Base-by-base conservation (phyloP, 306 rosid genomes). In the Acacia melanoxylon region DNA sequence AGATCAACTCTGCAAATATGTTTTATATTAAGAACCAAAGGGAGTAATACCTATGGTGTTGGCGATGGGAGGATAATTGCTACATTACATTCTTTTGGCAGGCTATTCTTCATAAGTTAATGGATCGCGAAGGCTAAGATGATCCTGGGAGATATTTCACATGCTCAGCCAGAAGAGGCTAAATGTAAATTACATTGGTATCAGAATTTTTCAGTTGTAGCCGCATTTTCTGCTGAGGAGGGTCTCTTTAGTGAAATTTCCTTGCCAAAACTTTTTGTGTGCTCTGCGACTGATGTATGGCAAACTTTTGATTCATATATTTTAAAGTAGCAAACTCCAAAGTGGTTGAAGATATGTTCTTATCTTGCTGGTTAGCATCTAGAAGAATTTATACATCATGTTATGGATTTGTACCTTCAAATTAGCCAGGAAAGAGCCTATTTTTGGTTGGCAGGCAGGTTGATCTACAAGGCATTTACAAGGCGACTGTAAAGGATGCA, bases 101-200 rank as follows among this genome's bases (percentile, higher is more conserved):
- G 98, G 83, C 82, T 37, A 82, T 86, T 73, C 97, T 92, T 86
- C 87, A 66, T 19, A 91, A 88, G 79, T 75, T 90, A 82, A 84
- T 92, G 82, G 91, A 88, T 48, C 90, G 86, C 22, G 89, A 87
- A 78, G 84, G 83, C 78, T 88, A 76, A 76, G 83, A 72, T 80
- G 70, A 65, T 71, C 17, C 62, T 75, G 72, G 82, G 81, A 72
- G 65, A 33, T n/a, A 61, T 8, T 62, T 52, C 52, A 24, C 62
- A 31, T 51, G 69, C 41, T 66, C 45, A 10, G 72, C 76, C 29
- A 69, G 77, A 85, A 65, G 56, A 65, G 65, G 41, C 15, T 40
- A 59, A 20, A 59, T 59, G 77, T 56, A n/a, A 22, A 54, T 59
- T 40, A 33, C 33, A 29, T 31, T 33, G 31, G 22, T 20, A n/a